Conservation (phyloP, 202 grass and related monocot species). For the Schoenoplectus tabernaemontani region DNA sequence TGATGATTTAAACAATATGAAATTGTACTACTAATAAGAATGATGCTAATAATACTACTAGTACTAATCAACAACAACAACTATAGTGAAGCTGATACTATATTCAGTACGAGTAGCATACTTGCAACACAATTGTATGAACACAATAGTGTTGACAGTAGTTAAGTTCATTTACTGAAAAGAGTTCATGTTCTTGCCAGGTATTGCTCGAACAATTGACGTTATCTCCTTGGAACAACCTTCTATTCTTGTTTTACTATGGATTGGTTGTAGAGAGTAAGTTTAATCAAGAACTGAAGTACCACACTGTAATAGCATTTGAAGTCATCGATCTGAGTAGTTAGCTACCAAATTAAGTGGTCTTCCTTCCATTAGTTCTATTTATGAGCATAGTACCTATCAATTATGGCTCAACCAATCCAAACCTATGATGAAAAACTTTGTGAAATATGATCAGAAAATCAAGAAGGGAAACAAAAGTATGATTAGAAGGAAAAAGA, state of each 20-base stretch:
- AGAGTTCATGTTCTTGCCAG: constrained; percentile 33
- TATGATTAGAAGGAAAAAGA: background rate
- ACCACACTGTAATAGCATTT: background rate
- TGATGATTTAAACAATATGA: background rate
- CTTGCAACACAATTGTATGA: background rate
- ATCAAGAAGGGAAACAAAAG: background rate
- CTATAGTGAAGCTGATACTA: background rate
- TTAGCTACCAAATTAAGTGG: background rate
- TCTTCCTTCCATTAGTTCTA: background rate
- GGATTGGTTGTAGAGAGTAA: constrained; percentile 87
- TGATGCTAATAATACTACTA: background rate
- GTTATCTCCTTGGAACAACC: constrained; percentile 67
- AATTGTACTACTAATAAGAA: background rate
- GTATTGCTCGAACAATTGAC: constrained; percentile 75
- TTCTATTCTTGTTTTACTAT: constrained; percentile 81
- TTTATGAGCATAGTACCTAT: background rate
- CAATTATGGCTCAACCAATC: background rate
- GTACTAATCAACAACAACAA: background rate
- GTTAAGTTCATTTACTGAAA: background rate
- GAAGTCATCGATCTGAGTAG: background rate
- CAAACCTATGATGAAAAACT: background rate
- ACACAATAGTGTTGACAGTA: background rate
- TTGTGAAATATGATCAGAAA: background rate
- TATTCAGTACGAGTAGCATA: too few species aligned
- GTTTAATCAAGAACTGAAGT: constrained; percentile 1